Base-by-base conservation (phyloP, 1,284 basidiomycete species). In the Kwoniella shivajii region DNA sequence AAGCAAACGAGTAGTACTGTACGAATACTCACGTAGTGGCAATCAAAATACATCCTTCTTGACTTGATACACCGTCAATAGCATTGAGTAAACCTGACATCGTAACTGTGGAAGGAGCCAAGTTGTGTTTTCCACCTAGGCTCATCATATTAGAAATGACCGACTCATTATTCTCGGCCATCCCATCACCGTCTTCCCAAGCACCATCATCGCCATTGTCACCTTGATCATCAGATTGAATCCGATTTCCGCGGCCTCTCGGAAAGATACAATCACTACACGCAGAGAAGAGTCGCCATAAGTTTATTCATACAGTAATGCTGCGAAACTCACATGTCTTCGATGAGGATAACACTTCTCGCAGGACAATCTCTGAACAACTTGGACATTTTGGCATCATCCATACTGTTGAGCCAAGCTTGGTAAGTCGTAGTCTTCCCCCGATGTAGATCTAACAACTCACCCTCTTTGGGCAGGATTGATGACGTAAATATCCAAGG, bases 1-100 rank as follows among this genome's bases (percentile, higher is more conserved):
- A n/a, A n/a, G n/a, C n/a, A n/a, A n/a, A n/a, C n/a, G n/a, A n/a
- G n/a, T n/a, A n/a, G n/a, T n/a, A n/a, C n/a, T 27, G 16, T 2
- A 24, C 16, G 31, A 34, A 1, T 5, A 41, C 52, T 49, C 48
- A 54, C 56, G 54, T 56, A 14, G 58, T 61, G 14, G 54, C 60
- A 22, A 60, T 48, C 5, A 64, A 34, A 1, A 62, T 46, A 34
- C 50, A 60, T 10, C 48, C 57, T 33, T 66, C 64, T 27, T 68
- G 67, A 54, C 66, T 68, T 2, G 67, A 66, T 2, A 71, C 69
- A 5, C 69, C 69, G 39, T 71, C 69, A 37, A 71, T 68, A 6
- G 69, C 69, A 43, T 71, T 71, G 18, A 71, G 52, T 29, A 71
- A 46, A 2, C 67, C 69, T 5, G 69, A 69, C 20, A 69, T 61